A percentile compares a stretch with the other conserved stretches of the same genome.
Conservation (phyloP, 2,329 filamentous ascomycete genomes). For the Fusarium robinianum region DNA sequence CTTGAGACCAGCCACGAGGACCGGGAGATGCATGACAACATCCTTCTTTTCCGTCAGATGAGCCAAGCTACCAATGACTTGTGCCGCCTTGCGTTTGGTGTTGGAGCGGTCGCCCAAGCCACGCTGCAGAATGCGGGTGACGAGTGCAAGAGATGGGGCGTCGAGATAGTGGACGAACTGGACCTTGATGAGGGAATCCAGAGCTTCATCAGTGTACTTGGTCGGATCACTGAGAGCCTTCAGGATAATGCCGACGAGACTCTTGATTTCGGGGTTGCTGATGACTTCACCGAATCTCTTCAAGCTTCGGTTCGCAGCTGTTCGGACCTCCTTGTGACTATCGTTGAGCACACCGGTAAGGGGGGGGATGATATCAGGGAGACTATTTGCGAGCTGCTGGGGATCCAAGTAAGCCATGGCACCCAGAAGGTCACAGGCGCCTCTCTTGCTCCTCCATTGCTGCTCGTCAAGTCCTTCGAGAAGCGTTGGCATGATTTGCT, state of each 20-base stretch:
- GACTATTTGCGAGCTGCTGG: constrained; percentile 85
- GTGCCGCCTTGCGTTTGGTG: constrained; percentile 93
- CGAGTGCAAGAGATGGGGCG: constrained; percentile 89
- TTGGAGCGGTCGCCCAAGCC: constrained; percentile 88
- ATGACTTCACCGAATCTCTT: constrained; percentile 99
- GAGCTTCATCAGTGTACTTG: constrained; percentile 92
- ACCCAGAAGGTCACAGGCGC: constrained; percentile 92
- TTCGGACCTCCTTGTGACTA: constrained; percentile 95
- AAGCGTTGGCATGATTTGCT: constrained; percentile 88
- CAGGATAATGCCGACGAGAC: constrained; percentile 84
- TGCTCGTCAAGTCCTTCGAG: constrained; percentile 90
- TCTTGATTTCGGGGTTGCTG: constrained; percentile 95
- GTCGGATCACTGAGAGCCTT: constrained; percentile 97
- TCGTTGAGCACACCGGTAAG: constrained; percentile 93
- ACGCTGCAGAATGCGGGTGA: constrained; percentile 93
- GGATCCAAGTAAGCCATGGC: constrained; percentile 99
- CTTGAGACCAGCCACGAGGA: constrained; percentile 88
- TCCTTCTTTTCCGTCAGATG: constrained; percentile 97
- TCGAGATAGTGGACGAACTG: constrained; percentile 98
- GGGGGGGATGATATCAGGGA: constrained; percentile 96
- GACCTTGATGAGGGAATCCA: constrained; percentile 96
- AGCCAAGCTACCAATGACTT: constrained; percentile 96
- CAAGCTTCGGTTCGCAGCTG: constrained; percentile 90
- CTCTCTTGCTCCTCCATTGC: constrained; percentile 98
- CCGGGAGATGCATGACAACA: constrained; percentile 85